These are phyloP conservation scores for Lycium barbarum DNA, from an alignment of 257 asterid species.

Conservation along the genomic window DNA sequence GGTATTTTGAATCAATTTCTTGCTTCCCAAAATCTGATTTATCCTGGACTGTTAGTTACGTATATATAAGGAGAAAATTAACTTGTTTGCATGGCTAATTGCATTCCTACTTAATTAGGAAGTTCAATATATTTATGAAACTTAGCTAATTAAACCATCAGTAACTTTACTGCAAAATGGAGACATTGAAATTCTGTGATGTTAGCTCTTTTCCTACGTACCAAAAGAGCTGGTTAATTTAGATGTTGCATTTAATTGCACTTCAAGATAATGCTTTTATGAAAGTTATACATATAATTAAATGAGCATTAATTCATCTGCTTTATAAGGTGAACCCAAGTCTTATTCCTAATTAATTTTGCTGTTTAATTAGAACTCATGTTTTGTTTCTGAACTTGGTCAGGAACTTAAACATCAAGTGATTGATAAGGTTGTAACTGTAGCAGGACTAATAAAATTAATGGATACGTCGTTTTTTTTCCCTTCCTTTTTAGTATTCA, in stretches of 20 bases:
- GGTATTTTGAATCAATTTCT: background rate
- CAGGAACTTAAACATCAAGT: too few species aligned
- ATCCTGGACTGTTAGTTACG: background rate
- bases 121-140: background rate
- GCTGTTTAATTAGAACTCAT: too few species aligned
- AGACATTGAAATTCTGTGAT: background rate
- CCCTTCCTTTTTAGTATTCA: too few species aligned
- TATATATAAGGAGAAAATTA: background rate
- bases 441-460: too few species aligned
- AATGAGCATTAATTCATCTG: background rate
- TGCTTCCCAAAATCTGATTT: background rate
- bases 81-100: background rate
- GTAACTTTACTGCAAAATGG: background rate
- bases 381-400: too few species aligned
- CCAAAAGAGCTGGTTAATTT: background rate
- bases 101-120: background rate
- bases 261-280: conserved; percentile 1
- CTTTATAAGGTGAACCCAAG: background rate
- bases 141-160: background rate
- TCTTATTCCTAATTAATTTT: too few species aligned
- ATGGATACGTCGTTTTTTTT: too few species aligned
- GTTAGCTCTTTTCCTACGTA: too few species aligned
- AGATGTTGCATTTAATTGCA: background rate
- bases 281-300: background rate
- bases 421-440: too few species aligned